Conservation (phyloP, 257 asterid genomes). For the Plantago elongata region DNA sequence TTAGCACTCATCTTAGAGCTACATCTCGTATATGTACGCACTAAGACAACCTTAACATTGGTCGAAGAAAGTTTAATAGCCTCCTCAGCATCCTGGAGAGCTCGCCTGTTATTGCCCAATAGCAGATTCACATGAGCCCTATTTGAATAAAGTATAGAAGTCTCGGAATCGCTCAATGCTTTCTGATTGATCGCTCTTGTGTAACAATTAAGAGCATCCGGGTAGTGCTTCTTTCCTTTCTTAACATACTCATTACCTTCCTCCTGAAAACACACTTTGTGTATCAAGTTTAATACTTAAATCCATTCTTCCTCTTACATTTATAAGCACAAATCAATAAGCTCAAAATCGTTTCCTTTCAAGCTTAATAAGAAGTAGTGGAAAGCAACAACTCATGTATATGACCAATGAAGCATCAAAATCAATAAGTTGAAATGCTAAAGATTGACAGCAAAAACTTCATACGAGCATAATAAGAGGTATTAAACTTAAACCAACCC, state of each 20-base stretch:
- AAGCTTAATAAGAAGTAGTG: not conserved
- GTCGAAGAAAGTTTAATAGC: slow-evolving; percentile 59
- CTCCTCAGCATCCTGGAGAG: slow-evolving; percentile 84
- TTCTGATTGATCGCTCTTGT: slow-evolving; percentile 87
- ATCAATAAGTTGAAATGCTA: not conserved
- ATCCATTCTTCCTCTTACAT: not conserved
- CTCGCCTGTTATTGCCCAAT: slow-evolving; percentile 71
- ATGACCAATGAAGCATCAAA: not conserved
- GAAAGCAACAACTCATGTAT: too few species aligned
- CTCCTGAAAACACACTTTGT: slow-evolving; percentile 45
- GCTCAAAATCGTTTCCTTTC: not conserved
- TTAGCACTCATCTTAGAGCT: slow-evolving; percentile 14
- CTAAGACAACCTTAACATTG: slow-evolving; percentile 58
- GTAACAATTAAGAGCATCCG: slow-evolving; percentile 88
- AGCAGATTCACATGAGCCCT: slow-evolving; percentile 91
- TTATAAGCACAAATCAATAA: not conserved
- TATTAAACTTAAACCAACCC: not conserved
- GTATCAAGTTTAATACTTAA: not conserved
- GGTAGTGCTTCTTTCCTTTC: slow-evolving; percentile 74
- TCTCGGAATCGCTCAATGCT: slow-evolving; percentile 63
- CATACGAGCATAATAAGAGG: slow-evolving; percentile 4
- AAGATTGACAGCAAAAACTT: not conserved
- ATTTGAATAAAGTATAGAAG: slow-evolving; percentile 64
- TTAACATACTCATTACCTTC: slow-evolving; percentile 77
- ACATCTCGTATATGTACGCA: not conserved